Percentiles rank a stretch among this genome's conserved stretches.
These are phyloP conservation scores for Corylus americana DNA, from an alignment of 306 rosid genomes.

Conservation along the genomic window DNA sequence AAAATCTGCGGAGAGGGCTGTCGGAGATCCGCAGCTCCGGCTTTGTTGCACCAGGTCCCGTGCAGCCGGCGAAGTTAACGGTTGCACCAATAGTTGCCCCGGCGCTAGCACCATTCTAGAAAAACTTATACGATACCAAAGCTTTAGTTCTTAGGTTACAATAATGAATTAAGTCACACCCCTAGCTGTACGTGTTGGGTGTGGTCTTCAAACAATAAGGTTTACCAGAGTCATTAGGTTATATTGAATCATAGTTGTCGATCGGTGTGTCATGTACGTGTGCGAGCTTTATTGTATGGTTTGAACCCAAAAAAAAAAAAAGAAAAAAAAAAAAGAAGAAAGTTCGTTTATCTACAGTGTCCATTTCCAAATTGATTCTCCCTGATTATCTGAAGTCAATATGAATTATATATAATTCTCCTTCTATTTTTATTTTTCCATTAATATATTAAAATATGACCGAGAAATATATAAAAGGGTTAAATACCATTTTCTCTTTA, in stretches of 20 bases:
- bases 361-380: too few relatives aligned
- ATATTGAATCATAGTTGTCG: background rate
- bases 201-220: background rate
- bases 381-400: too few relatives aligned
- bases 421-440: too few relatives aligned
- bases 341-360: too few relatives aligned
- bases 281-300: background rate
- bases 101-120: constrained; percentile 29
- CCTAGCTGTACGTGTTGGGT: background rate
- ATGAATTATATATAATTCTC: too few relatives aligned
- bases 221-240: background rate
- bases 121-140: background rate
- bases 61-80: constrained; percentile 24
- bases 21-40: too few relatives aligned
- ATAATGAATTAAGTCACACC: constrained; percentile 5
- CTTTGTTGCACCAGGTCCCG: too few relatives aligned
- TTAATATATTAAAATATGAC: too few relatives aligned
- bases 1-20: too few relatives aligned
- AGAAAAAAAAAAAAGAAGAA: background rate
- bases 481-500: too few relatives aligned
- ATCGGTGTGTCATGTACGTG: background rate
- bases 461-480: too few relatives aligned
- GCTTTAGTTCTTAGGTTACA: background rate
- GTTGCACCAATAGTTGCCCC: constrained; percentile 36
- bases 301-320: background rate